phyloP scores from a whole-genome alignment of 1,284 basidiomycete species.

The Phlebopus sp. region DNA sequence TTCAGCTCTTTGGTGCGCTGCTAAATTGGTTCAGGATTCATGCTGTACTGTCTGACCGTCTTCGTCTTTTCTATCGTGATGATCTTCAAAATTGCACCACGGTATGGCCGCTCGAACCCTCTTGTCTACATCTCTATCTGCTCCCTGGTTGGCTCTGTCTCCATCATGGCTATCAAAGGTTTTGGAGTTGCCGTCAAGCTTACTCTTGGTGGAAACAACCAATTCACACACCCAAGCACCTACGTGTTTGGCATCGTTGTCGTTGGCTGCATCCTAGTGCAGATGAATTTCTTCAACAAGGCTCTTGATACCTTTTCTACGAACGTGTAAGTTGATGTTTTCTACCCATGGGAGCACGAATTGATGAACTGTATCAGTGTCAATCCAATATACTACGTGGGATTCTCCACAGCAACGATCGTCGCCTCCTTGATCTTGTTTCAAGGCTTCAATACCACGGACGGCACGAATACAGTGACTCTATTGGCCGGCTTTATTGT shows the following conservation, averaged over 20 bases:
- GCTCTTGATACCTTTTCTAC: constrained; percentile 97
- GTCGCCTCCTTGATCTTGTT: constrained; percentile 95
- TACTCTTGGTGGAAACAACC: constrained; percentile 92
- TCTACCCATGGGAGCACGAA: background rate
- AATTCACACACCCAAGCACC: constrained; percentile 92
- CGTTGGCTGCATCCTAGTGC: constrained; percentile 84
- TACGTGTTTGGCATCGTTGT: constrained; percentile 92
- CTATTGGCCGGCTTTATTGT: constrained; percentile 85
- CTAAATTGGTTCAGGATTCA: constrained; percentile 59
- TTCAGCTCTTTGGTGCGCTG: background rate
- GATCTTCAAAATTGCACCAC: constrained; percentile 88
- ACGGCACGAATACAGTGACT: constrained; percentile 78
- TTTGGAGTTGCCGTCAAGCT: constrained; percentile 97
- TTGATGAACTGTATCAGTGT: constrained; percentile 47
- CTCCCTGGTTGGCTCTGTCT: constrained; percentile 84
- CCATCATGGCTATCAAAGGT: constrained; percentile 94
- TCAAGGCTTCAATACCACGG: constrained; percentile 93
- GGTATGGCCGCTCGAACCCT: constrained; percentile 85
- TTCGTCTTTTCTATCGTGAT: constrained; percentile 81
- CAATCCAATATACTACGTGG: constrained; percentile 98
- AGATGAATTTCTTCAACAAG: constrained; percentile 99
- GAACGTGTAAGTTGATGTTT: constrained; percentile 75
- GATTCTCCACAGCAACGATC: constrained; percentile 96
- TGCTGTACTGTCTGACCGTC: constrained; percentile 87
- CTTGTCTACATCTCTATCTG: constrained; percentile 94